These are phyloP conservation scores for Aureobasidium musti DNA, from an alignment of 2,329 filamentous ascomycete species.

Conservation along the genomic window DNA sequence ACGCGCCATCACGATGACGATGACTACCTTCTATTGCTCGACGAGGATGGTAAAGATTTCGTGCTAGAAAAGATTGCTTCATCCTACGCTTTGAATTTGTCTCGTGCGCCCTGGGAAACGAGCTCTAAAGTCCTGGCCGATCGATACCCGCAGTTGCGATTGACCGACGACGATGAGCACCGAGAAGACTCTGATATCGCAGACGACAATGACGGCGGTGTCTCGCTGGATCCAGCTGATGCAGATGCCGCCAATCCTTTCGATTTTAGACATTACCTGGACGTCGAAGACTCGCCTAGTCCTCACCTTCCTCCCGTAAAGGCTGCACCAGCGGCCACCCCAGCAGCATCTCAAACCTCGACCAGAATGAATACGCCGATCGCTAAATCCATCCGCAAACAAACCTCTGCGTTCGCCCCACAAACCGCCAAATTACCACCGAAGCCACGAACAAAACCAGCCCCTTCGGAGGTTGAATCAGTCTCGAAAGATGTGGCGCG, in stretches of 20 bases:
- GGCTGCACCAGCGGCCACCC: slow-evolving; percentile 35
- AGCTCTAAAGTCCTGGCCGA: slow-evolving; percentile 65
- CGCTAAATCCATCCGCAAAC: slow-evolving; percentile 27
- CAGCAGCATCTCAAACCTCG: slow-evolving; percentile 30
- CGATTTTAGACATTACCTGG: slow-evolving; percentile 53
- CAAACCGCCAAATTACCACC: slow-evolving; percentile 3
- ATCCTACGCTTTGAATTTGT: slow-evolving; percentile 86
- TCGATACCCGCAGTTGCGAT: slow-evolving; percentile 60
- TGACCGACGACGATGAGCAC: slow-evolving; percentile 34
- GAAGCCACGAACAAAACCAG: slow-evolving; percentile 12
- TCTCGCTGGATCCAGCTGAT: slow-evolving; percentile 35
- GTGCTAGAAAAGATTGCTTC: slow-evolving; percentile 79
- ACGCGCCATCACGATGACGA: slow-evolving; percentile 58
- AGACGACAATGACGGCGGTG: slow-evolving; percentile 40
- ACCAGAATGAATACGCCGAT: slow-evolving; percentile 29
- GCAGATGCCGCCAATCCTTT: slow-evolving; percentile 51
- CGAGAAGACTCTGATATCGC: slow-evolving; percentile 30
- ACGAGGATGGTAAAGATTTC: slow-evolving; percentile 71
- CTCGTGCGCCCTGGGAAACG: slow-evolving; percentile 65
- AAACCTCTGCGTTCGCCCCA: slow-evolving; percentile 21
- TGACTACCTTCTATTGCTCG: slow-evolving; percentile 79
- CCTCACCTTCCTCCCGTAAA: slow-evolving; percentile 16
- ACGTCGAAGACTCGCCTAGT: slow-evolving; percentile 36
- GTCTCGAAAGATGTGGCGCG: slow-evolving; percentile 14
- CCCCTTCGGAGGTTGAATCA: slow-evolving; percentile 1